Evolutionary conservation across 208 protist genomes (phyloP), one percentile per base, ranked within the genome.

Genomic region (Herpetomonas samuelpessoai): DNA sequence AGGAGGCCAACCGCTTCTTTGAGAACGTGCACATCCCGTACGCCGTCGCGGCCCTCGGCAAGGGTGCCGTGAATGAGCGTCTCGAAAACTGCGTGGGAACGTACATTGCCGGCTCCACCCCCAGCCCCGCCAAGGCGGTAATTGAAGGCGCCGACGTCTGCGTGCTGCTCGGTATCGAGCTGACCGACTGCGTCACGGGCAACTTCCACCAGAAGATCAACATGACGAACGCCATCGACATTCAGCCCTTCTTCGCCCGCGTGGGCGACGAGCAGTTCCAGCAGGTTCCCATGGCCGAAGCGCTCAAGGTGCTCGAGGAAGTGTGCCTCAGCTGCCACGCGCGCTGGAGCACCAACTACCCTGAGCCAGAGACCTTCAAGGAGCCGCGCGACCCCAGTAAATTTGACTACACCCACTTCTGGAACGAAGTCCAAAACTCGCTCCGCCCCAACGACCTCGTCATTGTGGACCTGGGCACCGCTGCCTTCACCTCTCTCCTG

Each of bases 401-500:
- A 18, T 68, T 74, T 47, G 60, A 74, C 60, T 49, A 68, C 14
- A 35, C 22, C 18, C 78, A 85, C 59, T 65, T 85, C 44, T 85
- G 78, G 78, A 50, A 51, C 25, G 78, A 85, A 47, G 66, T 85
- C 29, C 70, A 79, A 56, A 51, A 27, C n/a, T 59, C 52, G 28
- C 65, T 85, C 12, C 55, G 56, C 0, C 74, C 73, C 1, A 46
- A 70, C 41, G 78, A 85, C 48, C 71, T 85, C 48, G 49, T 85
- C 19, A 46, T 85, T 4, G 67, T 72, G 26, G 78, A 85, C 57
- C 65, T 76, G 22, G 78, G 78, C 56, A 85, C 78, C 9, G 79
- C 78, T 12, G 57, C 67, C 54, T 79, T 72, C 21, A 69, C 70
- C 16, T 78, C 71, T 0, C 61, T 62, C 7, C 60, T 75, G 41